Conservation (phyloP, 176 grass and related monocot species). For the Alopecurus myosuroides region DNA sequence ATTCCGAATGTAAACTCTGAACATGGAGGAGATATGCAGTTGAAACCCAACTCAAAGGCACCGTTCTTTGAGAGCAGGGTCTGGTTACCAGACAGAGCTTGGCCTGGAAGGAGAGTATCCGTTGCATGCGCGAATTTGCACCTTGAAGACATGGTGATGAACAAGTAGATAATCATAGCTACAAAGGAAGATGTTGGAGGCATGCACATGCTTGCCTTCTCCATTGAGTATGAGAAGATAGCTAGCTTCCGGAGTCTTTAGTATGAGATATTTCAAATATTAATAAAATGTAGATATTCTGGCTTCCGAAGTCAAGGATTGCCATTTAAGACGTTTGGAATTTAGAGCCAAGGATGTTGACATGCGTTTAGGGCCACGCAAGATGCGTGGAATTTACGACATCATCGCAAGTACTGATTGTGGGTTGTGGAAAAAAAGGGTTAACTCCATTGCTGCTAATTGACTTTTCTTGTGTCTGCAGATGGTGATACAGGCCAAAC, state of each 20-base stretch:
- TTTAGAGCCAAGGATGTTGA: too few relatives aligned
- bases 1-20: neutral
- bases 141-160: neutral
- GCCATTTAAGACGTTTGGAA: too few relatives aligned
- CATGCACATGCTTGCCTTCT: neutral
- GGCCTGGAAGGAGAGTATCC: constrained; percentile 5
- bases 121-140: neutral
- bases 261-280: too few relatives aligned
- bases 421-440: neutral
- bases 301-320: too few relatives aligned
- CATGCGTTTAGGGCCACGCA: neutral
- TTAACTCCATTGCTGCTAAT: neutral
- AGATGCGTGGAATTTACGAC: neutral
- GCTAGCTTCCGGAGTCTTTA: too few relatives aligned
- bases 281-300: too few relatives aligned
- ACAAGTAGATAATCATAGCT: neutral
- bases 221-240: neutral
- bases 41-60: constrained; percentile 2
- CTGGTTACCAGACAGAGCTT: constrained; percentile 3
- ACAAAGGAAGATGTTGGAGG: neutral
- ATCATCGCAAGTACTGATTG: neutral
- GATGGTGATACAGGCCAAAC: neutral
- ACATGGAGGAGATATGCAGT: neutral
- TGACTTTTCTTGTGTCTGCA: neutral
- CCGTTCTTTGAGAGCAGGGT: constrained; percentile 4